Evolutionary conservation across 2,329 filamentous ascomycete genomes (phyloP).

Genomic region (Verruconis gallopava): DNA sequence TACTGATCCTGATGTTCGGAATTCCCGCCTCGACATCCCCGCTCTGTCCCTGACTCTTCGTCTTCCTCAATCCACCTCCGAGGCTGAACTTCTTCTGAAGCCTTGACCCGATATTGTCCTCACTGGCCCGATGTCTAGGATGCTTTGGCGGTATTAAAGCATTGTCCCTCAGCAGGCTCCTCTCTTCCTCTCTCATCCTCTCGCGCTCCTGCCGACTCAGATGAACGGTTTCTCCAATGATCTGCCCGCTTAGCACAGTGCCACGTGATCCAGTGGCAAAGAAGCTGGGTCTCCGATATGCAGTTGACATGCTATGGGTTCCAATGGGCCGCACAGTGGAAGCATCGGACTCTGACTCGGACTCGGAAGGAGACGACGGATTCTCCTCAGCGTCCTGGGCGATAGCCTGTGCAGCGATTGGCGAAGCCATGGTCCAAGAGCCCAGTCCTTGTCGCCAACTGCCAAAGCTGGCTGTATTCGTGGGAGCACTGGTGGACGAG

Average conservation of each 20-base stretch:
- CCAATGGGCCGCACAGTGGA: conserved; percentile 14
- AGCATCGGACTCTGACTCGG: conserved; percentile 37
- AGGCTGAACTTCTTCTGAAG: conserved; percentile 20
- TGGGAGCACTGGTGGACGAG: neutral
- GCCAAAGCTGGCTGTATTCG: neutral
- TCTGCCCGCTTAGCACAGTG: conserved; percentile 45
- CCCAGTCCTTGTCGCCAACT: conserved; percentile 5
- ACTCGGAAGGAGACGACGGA: conserved; percentile 26
- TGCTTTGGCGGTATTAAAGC: conserved; percentile 42
- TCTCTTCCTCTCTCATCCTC: conserved; percentile 42
- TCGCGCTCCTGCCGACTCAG: conserved; percentile 41
- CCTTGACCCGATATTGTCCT: conserved; percentile 15
- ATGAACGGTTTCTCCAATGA: conserved; percentile 31
- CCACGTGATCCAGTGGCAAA: conserved; percentile 61
- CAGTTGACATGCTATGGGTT: conserved; percentile 43
- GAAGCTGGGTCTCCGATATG: conserved; percentile 66
- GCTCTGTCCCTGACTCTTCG: conserved; percentile 1
- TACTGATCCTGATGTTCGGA: conserved; percentile 11
- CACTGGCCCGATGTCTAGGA: conserved; percentile 22
- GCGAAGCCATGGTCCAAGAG: conserved; percentile 16
- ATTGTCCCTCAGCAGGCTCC: conserved; percentile 47
- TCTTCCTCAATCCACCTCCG: conserved; percentile 17
- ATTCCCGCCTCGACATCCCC: conserved; percentile 4
- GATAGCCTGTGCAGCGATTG: conserved; percentile 26
- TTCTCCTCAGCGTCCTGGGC: conserved; percentile 25